A percentile compares a stretch with the other conserved stretches of the same genome.
phyloP scores from a whole-genome alignment of 768 basidiomycete genomes.

The Suillus paluster region DNA sequence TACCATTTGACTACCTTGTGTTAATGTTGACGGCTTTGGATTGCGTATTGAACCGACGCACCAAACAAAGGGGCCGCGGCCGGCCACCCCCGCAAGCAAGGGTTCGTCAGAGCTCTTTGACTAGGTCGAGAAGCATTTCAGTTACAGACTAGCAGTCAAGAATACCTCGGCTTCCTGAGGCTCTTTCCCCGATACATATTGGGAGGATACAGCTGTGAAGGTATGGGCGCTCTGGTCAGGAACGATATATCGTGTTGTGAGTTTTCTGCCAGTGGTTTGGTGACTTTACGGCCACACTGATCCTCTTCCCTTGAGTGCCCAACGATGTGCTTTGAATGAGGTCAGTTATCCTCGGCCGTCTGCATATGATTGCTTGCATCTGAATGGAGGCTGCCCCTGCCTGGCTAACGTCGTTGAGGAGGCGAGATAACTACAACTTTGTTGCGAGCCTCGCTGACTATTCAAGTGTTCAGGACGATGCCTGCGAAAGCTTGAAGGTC shows the following conservation, averaged over 20 bases:
- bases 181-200: conserved; percentile 51
- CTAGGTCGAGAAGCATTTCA: conserved; percentile 38
- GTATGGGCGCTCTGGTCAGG: conserved; percentile 52
- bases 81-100: too few relatives aligned
- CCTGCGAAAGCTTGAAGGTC: conserved; percentile 55
- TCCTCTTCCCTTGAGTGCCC: conserved; percentile 40
- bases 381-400: conserved; percentile 55
- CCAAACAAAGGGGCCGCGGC: too few relatives aligned
- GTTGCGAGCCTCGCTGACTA: conserved; percentile 9
- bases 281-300: conserved; percentile 7
- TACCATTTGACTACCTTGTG: too few relatives aligned
- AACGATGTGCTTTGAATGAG: conserved; percentile 52
- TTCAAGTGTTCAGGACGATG: conserved; percentile 45
- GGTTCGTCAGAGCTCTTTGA: conserved; percentile 60
- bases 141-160: conserved; percentile 30
- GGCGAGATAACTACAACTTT: not conserved
- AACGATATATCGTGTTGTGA: conserved; percentile 51
- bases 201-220: conserved; percentile 53
- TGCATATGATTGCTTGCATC: conserved; percentile 49
- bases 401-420: conserved; percentile 51
- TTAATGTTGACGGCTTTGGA: too few relatives aligned
- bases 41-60: too few relatives aligned
- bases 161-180: conserved; percentile 47
- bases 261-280: conserved; percentile 30
- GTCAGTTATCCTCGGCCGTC: conserved; percentile 43